Conservation (phyloP, 108 stramenopile genomes). For the Schizochytrium sp. region DNA sequence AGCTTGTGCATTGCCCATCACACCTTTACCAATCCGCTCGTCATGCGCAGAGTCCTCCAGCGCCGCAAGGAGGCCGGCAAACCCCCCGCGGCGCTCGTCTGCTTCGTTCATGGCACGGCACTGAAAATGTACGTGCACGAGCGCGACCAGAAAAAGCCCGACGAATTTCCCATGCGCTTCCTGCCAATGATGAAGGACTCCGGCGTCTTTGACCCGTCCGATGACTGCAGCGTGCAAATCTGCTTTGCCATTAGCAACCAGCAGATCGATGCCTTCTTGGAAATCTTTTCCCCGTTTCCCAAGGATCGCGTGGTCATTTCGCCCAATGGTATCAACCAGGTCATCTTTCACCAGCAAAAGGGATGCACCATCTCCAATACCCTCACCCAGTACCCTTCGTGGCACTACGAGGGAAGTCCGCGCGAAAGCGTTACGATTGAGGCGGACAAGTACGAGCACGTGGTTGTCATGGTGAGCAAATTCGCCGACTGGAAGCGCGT, state of each 20-base stretch:
- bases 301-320: background rate
- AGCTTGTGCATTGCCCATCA: background rate
- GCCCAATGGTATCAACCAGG: background rate
- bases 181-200: background rate
- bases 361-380: background rate
- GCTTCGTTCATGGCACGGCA: background rate
- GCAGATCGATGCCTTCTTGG: background rate
- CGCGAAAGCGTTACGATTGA: background rate
- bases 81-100: background rate
- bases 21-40: background rate
- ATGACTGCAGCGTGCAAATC: background rate
- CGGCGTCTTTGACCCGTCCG: background rate
- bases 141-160: background rate
- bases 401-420: background rate
- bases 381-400: background rate
- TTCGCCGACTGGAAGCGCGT: background rate
- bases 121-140: background rate
- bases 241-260: background rate
- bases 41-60: background rate
- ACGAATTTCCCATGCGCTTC: background rate
- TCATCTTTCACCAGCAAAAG: background rate
- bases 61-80: conserved; percentile 3
- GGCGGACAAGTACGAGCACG: background rate
- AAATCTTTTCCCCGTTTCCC: background rate
- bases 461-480: background rate